Conservation (phyloP, 768 basidiomycete genomes). For the Mycena galopus region DNA sequence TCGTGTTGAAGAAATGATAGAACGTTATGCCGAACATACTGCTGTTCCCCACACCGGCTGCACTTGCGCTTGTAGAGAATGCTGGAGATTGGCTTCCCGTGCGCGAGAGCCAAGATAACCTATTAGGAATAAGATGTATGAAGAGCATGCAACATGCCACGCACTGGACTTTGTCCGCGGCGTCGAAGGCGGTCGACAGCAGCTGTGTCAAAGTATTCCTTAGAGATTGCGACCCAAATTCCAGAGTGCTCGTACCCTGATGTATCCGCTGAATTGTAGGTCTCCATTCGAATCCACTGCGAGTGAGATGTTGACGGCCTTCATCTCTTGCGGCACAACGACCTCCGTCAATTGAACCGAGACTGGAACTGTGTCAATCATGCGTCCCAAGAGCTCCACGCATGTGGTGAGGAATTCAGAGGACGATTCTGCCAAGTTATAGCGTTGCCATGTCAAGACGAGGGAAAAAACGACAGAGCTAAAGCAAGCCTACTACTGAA, state of each 20-base stretch:
- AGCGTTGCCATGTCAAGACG: too few species aligned
- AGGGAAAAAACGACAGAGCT: background rate
- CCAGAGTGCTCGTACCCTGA: too few species aligned
- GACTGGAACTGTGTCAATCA: constrained; percentile 41
- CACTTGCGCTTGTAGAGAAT: background rate
- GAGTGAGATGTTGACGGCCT: constrained; percentile 33
- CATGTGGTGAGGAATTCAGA: constrained; percentile 32
- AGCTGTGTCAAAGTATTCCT: background rate
- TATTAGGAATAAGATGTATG: background rate
- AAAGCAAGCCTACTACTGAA: constrained; percentile 29
- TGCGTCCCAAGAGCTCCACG: constrained; percentile 31
- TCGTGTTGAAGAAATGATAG: constrained; percentile 31
- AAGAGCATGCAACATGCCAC: background rate
- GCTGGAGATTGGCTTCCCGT: background rate
- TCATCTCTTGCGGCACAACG: constrained; percentile 31
- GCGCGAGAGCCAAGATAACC: constrained; percentile 21
- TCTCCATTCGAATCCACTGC: background rate
- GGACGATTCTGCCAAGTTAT: constrained; percentile 1
- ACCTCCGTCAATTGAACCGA: constrained; percentile 34
- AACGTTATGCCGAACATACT: constrained; percentile 33
- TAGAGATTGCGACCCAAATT: too few species aligned
- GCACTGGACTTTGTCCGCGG: constrained; percentile 3
- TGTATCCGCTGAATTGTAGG: constrained; percentile 28
- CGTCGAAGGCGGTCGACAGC: background rate
- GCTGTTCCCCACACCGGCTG: constrained; percentile 12